Evolutionary conservation across 371 early-diverging fungal genomes (phyloP).

Genomic region (Ordospora colligata): DNA sequence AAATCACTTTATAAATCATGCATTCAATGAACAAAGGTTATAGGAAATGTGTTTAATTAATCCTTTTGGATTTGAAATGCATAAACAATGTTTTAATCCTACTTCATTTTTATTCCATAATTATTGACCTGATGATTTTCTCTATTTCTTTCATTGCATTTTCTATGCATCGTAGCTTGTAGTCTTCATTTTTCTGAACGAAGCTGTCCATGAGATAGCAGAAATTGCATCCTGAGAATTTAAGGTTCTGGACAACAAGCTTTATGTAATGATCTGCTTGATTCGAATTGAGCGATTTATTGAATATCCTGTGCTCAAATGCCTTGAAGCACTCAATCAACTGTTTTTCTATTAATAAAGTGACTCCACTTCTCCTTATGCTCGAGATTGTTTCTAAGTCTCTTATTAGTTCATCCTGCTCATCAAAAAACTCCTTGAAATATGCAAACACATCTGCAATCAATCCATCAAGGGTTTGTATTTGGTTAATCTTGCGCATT

Average conservation of each 20-base stretch:
- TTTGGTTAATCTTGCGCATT: slow-evolving; percentile 33
- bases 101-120: not conserved
- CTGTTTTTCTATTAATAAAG: slow-evolving; percentile 34
- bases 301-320: slow-evolving; percentile 41
- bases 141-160: slow-evolving; percentile 38
- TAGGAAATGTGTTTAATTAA: too few species aligned
- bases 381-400: not conserved
- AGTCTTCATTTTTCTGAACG: not conserved
- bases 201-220: slow-evolving; percentile 32
- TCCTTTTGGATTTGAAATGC: too few species aligned
- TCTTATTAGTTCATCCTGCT: slow-evolving; percentile 3
- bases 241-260: slow-evolving; percentile 12
- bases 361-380: not conserved
- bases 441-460: slow-evolving; percentile 37
- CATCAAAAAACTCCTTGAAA: slow-evolving; percentile 22
- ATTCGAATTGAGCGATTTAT: slow-evolving; percentile 20
- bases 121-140: not conserved
- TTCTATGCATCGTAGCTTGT: slow-evolving; percentile 25
- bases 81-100: too few species aligned
- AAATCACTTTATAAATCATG: not conserved
- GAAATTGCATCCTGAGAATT: slow-evolving; percentile 32
- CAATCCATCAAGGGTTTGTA: slow-evolving; percentile 24
- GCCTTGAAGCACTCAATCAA: slow-evolving; percentile 18
- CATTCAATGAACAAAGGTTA: not conserved
- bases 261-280: slow-evolving; percentile 23